These are phyloP conservation scores for Xylaria scruposa DNA, from an alignment of 495 filamentous ascomycete species.

Conservation along the genomic window DNA sequence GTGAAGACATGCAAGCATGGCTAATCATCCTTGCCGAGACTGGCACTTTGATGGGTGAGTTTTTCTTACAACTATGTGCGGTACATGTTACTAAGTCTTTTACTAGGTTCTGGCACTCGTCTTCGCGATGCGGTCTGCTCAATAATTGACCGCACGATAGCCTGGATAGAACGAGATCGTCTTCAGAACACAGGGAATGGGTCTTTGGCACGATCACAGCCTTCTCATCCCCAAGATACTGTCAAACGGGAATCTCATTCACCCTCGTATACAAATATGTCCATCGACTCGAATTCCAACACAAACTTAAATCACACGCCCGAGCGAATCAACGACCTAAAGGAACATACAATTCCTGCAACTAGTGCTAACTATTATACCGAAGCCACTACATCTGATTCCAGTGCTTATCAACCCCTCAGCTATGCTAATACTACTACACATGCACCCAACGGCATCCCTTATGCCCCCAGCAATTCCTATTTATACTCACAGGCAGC, in stretches of 20 bases:
- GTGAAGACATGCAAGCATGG: constrained; percentile 72
- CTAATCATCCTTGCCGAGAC: constrained; percentile 70
- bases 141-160: constrained; percentile 52
- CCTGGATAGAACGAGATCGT: constrained; percentile 52
- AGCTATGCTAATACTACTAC: constrained; percentile 33
- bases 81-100: constrained; percentile 1
- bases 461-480: constrained; percentile 34
- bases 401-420: constrained; percentile 34
- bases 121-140: constrained; percentile 46
- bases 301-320: constrained; percentile 30
- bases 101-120: constrained; percentile 44
- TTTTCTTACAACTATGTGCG: constrained; percentile 19
- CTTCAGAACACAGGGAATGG: constrained; percentile 40
- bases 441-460: constrained; percentile 33
- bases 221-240: constrained; percentile 37
- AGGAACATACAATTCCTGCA: constrained; percentile 37
- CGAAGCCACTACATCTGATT: constrained; percentile 31
- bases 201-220: constrained; percentile 26
- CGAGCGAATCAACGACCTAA: constrained; percentile 32
- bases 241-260: constrained; percentile 40
- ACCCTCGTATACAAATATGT: constrained; percentile 36
- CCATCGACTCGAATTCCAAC: constrained; percentile 29
- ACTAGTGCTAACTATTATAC: constrained; percentile 36
- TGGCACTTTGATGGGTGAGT: constrained; percentile 67
- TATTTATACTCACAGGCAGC: constrained; percentile 38